Conservation (phyloP, 805 yeast genomes). For the Yamadazyma akitaensis region DNA sequence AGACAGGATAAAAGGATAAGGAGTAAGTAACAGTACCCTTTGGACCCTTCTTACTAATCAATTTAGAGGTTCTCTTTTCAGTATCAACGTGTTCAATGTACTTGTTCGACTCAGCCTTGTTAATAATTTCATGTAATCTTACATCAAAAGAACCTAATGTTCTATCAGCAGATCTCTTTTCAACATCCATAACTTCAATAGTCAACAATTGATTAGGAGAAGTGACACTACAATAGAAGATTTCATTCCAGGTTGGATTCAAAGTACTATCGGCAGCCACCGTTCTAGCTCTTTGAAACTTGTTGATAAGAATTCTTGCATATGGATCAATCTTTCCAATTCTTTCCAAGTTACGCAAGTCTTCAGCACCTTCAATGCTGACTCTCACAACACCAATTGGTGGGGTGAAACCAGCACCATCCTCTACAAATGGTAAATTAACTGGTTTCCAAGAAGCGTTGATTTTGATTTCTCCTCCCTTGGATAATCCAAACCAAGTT, state of each 20-base stretch:
- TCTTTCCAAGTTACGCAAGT: slow-evolving; percentile 78
- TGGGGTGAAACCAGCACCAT: slow-evolving; percentile 78
- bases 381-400: slow-evolving; percentile 92
- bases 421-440: slow-evolving; percentile 43
- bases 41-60: slow-evolving; percentile 75
- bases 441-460: slow-evolving; percentile 86
- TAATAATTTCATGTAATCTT: slow-evolving; percentile 62
- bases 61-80: slow-evolving; percentile 54
- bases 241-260: slow-evolving; percentile 83
- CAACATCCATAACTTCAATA: slow-evolving; percentile 90
- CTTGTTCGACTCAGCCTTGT: slow-evolving; percentile 60
- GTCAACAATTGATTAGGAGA: slow-evolving; percentile 79
- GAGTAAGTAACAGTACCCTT: slow-evolving; percentile 76
- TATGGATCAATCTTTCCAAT: slow-evolving; percentile 94
- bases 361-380: slow-evolving; percentile 63
- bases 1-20: slow-evolving; percentile 77
- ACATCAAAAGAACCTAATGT: slow-evolving; percentile 81
- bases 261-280: slow-evolving; percentile 59
- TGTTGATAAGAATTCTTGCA: slow-evolving; percentile 73
- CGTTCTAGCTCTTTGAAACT: slow-evolving; percentile 75
- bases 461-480: slow-evolving; percentile 73
- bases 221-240: slow-evolving; percentile 76
- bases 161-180: slow-evolving; percentile 74
- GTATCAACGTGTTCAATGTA: slow-evolving; percentile 57
- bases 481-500: slow-evolving; percentile 69